Evolutionary conservation across 148 eudicot genomes (phyloP).

Genomic region (Vaccinium darrowii): DNA sequence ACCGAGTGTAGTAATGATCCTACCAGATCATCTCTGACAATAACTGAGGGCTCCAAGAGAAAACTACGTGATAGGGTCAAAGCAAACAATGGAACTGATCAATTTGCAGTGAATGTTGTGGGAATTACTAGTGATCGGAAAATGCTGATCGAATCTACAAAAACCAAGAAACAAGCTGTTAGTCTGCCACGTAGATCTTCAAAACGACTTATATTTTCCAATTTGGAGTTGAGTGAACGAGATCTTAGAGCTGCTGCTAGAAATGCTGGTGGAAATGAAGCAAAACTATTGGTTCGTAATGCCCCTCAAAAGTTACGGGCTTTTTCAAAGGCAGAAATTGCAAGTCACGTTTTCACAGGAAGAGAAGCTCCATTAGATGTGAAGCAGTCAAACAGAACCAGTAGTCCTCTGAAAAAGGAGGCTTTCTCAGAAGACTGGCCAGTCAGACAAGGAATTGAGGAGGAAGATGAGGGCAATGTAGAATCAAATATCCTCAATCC

Average conservation of each 20-base stretch:
- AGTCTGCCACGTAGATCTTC: slow-evolving; percentile 47
- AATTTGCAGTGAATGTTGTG: slow-evolving; percentile 17
- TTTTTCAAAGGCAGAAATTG: background rate
- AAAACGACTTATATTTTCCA: slow-evolving; percentile 45
- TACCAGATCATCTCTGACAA: slow-evolving; percentile 1
- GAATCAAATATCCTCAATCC: slow-evolving; percentile 35
- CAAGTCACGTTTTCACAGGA: slow-evolving; percentile 20
- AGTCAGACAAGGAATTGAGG: slow-evolving; percentile 10
- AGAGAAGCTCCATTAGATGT: slow-evolving; percentile 9
- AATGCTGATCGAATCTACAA: slow-evolving; percentile 32
- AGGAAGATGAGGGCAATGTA: slow-evolving; percentile 15
- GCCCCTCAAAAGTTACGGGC: slow-evolving; percentile 15
- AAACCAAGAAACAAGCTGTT: slow-evolving; percentile 24
- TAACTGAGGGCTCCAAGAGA: slow-evolving; percentile 17
- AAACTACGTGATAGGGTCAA: slow-evolving; percentile 8
- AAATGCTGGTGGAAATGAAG: slow-evolving; percentile 18
- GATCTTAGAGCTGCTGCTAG: slow-evolving; percentile 35
- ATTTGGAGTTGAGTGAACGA: slow-evolving; percentile 26
- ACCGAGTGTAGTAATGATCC: slow-evolving; percentile 12
- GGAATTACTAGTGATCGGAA: slow-evolving; percentile 20
- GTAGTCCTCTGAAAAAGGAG: slow-evolving; percentile 14
- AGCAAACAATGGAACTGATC: slow-evolving; percentile 16
- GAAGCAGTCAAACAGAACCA: slow-evolving; percentile 5
- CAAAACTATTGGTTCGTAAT: slow-evolving; percentile 7
- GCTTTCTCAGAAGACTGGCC: slow-evolving; percentile 26